Base-by-base conservation (phyloP, 2,329 filamentous ascomycete genomes). In the Monosporascus sp. region DNA sequence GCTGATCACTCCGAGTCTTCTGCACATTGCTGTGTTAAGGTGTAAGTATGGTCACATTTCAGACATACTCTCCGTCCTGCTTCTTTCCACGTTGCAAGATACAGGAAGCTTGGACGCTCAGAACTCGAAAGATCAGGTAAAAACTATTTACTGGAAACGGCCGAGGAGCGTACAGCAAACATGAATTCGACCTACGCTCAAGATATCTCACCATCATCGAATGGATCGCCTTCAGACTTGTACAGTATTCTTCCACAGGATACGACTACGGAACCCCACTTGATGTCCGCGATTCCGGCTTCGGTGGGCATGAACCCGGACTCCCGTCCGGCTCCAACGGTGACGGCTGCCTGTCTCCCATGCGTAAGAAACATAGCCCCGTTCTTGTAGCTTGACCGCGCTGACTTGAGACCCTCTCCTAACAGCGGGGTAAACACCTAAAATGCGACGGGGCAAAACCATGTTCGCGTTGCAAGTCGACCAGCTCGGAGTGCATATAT, bases 361-460 rank as follows among this genome's bases (percentile, higher is more conserved):
- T 82, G 79, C 67, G 79, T 82, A 72, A 70, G 78, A 38, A 50
- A 49, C 51, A 54, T 55, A 26, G 28, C 31, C 31, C 31, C 31
- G 11, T 35, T 35, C 31, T 35, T 35, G 31, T 35, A 35, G 31
- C 31, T 35, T 35, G 31, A 35, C 11, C 5, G 31, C 37, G 38
- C 61, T 59, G 46, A 62, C 58, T 55, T 48, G 41, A 31, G 20
- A 44, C 11, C 50, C 44, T 9, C 38, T 51, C 50, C 40, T 58
- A 47, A 50, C 65, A 84, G 81, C 76, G 81, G 50, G 72, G 66
- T 58, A 84, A 89, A 64, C 89, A 92, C 68, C 77, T 91, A 48
- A 92, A 90, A 67, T 92, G 88, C 66, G 86, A 91, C 68, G 87
- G 87, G 28, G 71, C 75, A 38, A 84, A 72, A 35, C 88, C 88